Conservation (phyloP, 306 rosid genomes). For the Ziziphus jujuba region DNA sequence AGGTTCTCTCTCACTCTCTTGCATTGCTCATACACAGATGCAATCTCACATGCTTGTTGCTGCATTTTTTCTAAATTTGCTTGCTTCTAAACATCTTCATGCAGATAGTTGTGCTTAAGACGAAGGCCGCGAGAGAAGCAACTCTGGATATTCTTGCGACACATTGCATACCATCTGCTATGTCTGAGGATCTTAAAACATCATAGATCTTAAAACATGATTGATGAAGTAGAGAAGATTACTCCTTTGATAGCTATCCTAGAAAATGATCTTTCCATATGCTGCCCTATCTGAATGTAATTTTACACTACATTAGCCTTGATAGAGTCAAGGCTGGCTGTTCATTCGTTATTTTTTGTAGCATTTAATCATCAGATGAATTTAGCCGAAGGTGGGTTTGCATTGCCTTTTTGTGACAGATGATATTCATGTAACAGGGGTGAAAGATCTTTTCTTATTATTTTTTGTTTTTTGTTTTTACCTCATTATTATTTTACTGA, state of each 20-base stretch:
- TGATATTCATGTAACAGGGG: too few species aligned
- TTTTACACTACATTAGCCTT: too few species aligned
- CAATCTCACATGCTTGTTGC: not conserved
- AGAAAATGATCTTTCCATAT: not conserved
- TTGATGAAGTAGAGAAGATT: constrained; percentile 10
- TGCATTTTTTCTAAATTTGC: not conserved
- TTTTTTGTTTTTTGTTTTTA: too few species aligned
- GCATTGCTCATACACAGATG: not conserved
- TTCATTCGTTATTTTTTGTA: not conserved
- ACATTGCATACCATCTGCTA: constrained; percentile 71
- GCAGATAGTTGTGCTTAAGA: constrained; percentile 60
- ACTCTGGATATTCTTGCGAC: constrained; percentile 61
- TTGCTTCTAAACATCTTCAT: constrained; percentile 11
- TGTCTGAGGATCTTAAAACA: constrained; percentile 62
- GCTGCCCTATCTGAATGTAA: not conserved
- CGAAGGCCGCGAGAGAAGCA: constrained; percentile 62
- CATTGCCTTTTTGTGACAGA: constrained; percentile 37
- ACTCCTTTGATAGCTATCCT: not conserved
- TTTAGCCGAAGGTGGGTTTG: not conserved
- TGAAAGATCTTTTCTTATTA: too few species aligned
- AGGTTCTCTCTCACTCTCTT: constrained; percentile 40
- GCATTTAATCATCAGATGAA: not conserved
- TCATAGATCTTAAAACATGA: constrained; percentile 33
- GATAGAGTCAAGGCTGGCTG: not conserved
- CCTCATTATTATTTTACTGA: too few species aligned